Percentiles rank a stretch among this genome's conserved stretches.
Evolutionary conservation across 306 rosid genomes (phyloP).

Genomic region (Cucumis melo): DNA sequence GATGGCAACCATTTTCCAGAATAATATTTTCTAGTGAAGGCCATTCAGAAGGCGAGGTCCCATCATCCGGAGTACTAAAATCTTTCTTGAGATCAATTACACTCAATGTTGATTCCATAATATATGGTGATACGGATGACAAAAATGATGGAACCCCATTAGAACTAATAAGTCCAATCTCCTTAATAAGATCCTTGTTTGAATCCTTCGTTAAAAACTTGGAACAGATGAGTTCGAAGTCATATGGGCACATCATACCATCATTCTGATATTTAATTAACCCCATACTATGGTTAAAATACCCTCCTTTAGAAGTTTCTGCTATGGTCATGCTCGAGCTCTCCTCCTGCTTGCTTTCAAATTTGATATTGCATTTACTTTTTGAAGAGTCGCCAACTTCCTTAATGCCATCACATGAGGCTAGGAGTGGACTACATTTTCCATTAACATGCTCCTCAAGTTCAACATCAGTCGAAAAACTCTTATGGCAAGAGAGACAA

Average conservation of each 20-base stretch:
- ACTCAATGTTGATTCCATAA: conserved; percentile 29
- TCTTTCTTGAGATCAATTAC: conserved; percentile 30
- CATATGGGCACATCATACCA: conserved; percentile 55
- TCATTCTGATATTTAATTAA: conserved; percentile 62
- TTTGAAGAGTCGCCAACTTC: conserved; percentile 40
- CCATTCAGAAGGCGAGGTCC: conserved; percentile 24
- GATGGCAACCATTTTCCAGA: conserved; percentile 22
- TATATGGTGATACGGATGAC: conserved; percentile 37
- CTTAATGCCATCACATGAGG: conserved; percentile 34
- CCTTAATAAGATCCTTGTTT: conserved; percentile 52
- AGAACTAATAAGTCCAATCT: conserved; percentile 74
- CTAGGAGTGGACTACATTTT: conserved; percentile 39
- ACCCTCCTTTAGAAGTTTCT: conserved; percentile 21
- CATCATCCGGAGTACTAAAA: conserved; percentile 18
- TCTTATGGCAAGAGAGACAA: conserved; percentile 79
- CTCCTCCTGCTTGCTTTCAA: conserved; percentile 32
- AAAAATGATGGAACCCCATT: conserved; percentile 55
- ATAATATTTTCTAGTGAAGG: conserved; percentile 27
- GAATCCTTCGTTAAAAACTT: conserved; percentile 66
- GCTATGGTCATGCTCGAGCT: conserved; percentile 25
- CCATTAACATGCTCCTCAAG: conserved; percentile 70
- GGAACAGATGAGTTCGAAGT: conserved; percentile 57
- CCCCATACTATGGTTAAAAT: conserved; percentile 40
- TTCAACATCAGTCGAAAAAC: conserved; percentile 45
- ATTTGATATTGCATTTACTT: conserved; percentile 42